Evolutionary conservation across 257 asterid species (phyloP).

Genomic region (Capsicum chinense): DNA sequence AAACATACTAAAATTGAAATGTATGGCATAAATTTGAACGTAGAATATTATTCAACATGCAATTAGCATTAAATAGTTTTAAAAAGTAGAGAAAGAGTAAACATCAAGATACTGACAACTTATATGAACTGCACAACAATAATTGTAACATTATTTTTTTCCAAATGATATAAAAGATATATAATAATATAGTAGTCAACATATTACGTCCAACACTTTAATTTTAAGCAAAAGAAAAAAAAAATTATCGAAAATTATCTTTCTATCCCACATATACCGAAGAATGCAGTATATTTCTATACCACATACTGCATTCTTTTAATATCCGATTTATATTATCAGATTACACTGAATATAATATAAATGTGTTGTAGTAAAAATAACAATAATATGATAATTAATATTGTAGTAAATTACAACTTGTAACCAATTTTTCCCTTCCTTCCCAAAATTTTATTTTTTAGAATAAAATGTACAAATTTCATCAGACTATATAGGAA

Average conservation of each 20-base stretch:
- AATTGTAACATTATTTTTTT: neutral
- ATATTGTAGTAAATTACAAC: conserved; percentile 4
- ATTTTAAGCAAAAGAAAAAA: neutral
- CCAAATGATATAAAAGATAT: neutral
- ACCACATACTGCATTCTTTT: too few relatives aligned
- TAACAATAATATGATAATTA: neutral
- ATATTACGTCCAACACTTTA: neutral
- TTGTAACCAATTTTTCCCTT: neutral
- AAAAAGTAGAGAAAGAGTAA: neutral
- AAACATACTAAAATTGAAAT: too few relatives aligned
- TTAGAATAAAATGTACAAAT: neutral
- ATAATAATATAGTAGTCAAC: neutral
- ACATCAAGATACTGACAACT: conserved; percentile 9
- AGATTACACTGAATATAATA: neutral
- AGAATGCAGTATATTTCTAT: too few relatives aligned
- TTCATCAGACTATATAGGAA: neutral
- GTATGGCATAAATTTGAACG: neutral
- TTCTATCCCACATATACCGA: too few relatives aligned
- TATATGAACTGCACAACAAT: neutral
- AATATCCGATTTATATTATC: too few relatives aligned
- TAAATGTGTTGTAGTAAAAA: neutral
- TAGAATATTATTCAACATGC: neutral
- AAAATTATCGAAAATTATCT: neutral
- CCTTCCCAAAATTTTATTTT: neutral
- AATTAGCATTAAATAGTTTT: neutral